Base-by-base conservation (phyloP, 2,329 filamentous ascomycete genomes). In the Beauveria scarabaeidicola region DNA sequence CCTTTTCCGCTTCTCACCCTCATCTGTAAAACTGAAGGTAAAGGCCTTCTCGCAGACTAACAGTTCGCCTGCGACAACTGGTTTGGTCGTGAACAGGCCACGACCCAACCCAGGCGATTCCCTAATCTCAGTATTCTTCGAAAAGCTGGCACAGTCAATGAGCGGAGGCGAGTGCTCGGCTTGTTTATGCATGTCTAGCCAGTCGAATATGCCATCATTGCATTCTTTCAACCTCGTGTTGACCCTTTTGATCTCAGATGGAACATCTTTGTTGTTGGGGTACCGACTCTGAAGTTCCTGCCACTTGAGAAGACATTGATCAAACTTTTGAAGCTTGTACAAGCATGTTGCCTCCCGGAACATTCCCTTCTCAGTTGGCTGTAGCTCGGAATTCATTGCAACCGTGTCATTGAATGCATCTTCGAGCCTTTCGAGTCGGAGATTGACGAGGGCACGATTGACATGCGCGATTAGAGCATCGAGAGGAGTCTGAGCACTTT, bases 31-130 rank as follows among this genome's bases (percentile, higher is more conserved):
- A 32, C 41, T 36, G 41, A 46, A 55, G 17, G 41, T n/a, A 15
- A 56, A 56, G 5, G 53, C 53, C 17, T 56, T 56, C 13, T 56
- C 53, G 25, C 53, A 56, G 7, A 56, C 6, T 11, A 56, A 19
- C 9, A 48, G 19, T 19, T 47, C 53, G n/a, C 53, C 53, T 10
- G 29, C 43, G n/a, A 19, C n/a, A 11, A 56, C 27, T 6, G 43
- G 8, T 19, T 46, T 47, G 19, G n/a, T 41, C 13, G 32, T 50
- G 17, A 58, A 50, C 9, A 58, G 19, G 3, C 46, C 54, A 8
- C 36, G 44, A 2, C 36, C 29, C 7, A 29, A 19, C 17, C 46
- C 46, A 3, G 54, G 54, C 1, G 46, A 58, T 11, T 19, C 3
- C 2, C 21, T 32, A 2, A 50, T 17, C 23, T 51, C 44, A n/a